Percentiles rank a stretch among this genome's conserved stretches.
These are phyloP conservation scores for Primulina eburnea DNA, from an alignment of 257 asterid species.

Conservation along the genomic window DNA sequence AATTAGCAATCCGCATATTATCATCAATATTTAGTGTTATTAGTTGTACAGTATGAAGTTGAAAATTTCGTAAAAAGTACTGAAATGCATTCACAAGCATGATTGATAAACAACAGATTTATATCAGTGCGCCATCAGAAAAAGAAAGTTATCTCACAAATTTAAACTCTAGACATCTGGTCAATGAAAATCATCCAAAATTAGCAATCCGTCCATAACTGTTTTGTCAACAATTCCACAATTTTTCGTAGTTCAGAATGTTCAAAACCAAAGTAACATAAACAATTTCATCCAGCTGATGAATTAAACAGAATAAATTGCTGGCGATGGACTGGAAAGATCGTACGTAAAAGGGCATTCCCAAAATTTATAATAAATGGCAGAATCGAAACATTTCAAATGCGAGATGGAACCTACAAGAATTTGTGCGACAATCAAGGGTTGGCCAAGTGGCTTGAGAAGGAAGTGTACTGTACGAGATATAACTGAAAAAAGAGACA, in stretches of 20 bases:
- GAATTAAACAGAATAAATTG: neutral
- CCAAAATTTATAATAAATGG: neutral
- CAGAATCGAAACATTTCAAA: neutral
- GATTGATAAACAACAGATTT: too few species aligned
- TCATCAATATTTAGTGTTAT: too few species aligned
- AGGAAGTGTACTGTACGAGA: constrained; percentile 48
- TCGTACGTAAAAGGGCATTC: constrained; percentile 12
- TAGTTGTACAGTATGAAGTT: too few species aligned
- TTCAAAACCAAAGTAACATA: neutral
- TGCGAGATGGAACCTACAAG: constrained; percentile 39
- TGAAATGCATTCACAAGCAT: too few species aligned
- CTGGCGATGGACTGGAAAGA: neutral
- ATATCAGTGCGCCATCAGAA: too few species aligned
- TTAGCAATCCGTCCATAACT: neutral
- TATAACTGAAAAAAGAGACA: constrained; percentile 48
- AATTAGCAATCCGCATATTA: neutral
- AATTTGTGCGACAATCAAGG: constrained; percentile 64
- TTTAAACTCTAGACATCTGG: neutral
- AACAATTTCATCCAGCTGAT: neutral
- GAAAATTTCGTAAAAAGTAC: too few species aligned
- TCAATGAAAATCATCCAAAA: constrained; percentile 31
- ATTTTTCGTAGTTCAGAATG: neutral
- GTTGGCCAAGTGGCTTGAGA: constrained; percentile 59
- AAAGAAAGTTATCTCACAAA: too few species aligned
- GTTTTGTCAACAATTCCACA: neutral